Conservation (phyloP, 306 rosid genomes). For the Crotalaria pallida region DNA sequence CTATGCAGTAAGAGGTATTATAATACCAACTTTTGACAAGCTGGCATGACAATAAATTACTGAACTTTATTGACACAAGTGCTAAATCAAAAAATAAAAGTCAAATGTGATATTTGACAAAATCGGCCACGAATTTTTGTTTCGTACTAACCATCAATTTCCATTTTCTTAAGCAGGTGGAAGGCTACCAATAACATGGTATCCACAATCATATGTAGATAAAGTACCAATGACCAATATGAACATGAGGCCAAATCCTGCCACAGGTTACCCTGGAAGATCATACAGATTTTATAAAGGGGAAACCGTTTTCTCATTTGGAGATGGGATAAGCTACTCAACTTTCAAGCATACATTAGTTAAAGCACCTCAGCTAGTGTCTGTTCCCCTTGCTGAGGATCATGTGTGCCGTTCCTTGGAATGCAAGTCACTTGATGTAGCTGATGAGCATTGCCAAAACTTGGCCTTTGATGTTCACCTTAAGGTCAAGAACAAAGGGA, state of each 20-base stretch:
- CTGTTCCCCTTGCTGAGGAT: conserved; percentile 49
- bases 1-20: no score
- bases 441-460: conserved; percentile 47
- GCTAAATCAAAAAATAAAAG: no score
- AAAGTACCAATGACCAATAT: conserved; percentile 89
- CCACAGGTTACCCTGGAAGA: conserved; percentile 82
- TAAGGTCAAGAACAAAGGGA: conserved; percentile 61
- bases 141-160: no score
- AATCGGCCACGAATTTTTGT: no score
- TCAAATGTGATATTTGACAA: no score
- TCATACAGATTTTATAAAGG: conserved; percentile 86
- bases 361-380: conserved; percentile 50
- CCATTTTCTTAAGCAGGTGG: conserved; percentile 51
- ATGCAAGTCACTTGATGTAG: conserved; percentile 60
- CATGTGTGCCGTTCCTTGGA: conserved; percentile 56
- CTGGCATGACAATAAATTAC: no score
- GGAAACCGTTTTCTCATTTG: conserved; percentile 69
- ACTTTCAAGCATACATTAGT: conserved; percentile 40
- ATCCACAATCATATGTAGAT: conserved; percentile 77
- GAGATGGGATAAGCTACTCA: conserved; percentile 86
- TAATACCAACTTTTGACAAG: no score
- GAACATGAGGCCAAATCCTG: conserved; percentile 87
- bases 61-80: no score
- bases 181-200: conserved; percentile 94
- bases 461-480: conserved; percentile 59